Conservation (phyloP, 2,329 filamentous ascomycete species). For the Fusarium newnesense region DNA sequence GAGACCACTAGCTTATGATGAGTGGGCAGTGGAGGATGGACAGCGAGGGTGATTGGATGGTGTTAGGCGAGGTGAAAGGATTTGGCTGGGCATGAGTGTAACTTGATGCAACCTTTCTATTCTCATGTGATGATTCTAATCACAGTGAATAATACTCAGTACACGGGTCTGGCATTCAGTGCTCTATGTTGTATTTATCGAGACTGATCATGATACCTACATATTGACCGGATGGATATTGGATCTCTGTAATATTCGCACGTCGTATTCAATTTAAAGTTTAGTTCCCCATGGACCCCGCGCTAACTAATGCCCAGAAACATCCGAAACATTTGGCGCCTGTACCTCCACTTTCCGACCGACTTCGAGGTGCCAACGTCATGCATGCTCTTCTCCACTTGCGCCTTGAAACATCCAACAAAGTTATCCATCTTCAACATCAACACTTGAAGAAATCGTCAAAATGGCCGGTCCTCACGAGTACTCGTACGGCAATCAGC, state of each 20-base stretch:
- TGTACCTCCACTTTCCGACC: constrained; percentile 2
- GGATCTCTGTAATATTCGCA: constrained; percentile 3
- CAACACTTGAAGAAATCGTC: background rate
- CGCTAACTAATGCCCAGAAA: background rate
- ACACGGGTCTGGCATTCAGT: background rate
- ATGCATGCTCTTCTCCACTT: background rate
- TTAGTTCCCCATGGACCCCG: background rate
- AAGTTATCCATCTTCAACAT: background rate
- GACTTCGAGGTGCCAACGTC: background rate
- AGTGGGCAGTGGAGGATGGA: constrained; percentile 7
- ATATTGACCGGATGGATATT: background rate
- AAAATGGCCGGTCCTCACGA: constrained; percentile 26
- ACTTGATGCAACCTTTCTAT: background rate
- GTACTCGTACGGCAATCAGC: constrained; percentile 15
- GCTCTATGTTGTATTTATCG: background rate
- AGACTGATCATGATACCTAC: background rate
- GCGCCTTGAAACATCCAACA: background rate
- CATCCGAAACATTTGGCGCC: background rate
- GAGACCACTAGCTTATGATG: constrained; percentile 1
- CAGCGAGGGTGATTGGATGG: background rate
- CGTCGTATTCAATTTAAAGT: constrained; percentile 22
- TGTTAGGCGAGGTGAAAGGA: background rate
- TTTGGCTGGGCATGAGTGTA: background rate
- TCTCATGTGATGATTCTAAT: background rate
- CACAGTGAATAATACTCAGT: no score